Percentiles rank a stretch among this genome's conserved stretches.
These are phyloP conservation scores for Pseudogymnoascus destructans DNA, from an alignment of 2,329 filamentous ascomycete species.

Conservation along the genomic window DNA sequence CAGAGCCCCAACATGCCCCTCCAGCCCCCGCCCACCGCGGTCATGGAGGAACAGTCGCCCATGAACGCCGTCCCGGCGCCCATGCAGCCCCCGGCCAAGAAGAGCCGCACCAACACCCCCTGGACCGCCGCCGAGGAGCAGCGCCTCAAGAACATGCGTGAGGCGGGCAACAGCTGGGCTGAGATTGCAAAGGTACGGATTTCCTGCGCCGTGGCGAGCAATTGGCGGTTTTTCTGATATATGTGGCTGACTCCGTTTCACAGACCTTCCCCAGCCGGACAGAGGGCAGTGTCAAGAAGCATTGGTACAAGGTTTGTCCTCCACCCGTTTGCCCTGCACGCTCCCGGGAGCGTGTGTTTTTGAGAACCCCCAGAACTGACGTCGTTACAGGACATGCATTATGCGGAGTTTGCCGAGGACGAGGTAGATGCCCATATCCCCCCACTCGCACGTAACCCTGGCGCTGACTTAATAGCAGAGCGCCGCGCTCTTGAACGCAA, in stretches of 20 bases:
- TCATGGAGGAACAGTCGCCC: background rate
- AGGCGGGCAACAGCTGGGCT: slow-evolving; percentile 87
- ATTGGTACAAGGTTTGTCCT: slow-evolving; percentile 83
- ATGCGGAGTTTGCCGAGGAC: slow-evolving; percentile 94
- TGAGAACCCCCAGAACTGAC: slow-evolving; percentile 12
- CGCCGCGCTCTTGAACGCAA: slow-evolving; percentile 67
- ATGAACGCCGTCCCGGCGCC: slow-evolving; percentile 14
- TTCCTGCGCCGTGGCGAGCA: background rate
- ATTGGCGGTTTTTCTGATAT: background rate
- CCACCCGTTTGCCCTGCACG: background rate
- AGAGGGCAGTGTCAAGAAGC: slow-evolving; percentile 97
- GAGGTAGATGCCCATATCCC: slow-evolving; percentile 46
- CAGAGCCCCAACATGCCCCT: slow-evolving; percentile 1
- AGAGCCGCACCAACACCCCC: slow-evolving; percentile 94
- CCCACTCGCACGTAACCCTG: slow-evolving; percentile 17
- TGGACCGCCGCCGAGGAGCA: slow-evolving; percentile 95
- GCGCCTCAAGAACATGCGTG: slow-evolving; percentile 84
- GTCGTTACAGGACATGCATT: slow-evolving; percentile 77
- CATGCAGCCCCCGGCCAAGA: slow-evolving; percentile 56
- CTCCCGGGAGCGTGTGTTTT: background rate
- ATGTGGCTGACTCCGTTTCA: background rate
- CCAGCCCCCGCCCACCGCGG: background rate
- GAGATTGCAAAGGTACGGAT: slow-evolving; percentile 86
- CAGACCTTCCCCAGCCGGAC: slow-evolving; percentile 86
- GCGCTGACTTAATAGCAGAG: slow-evolving; percentile 20